Evolutionary conservation across 2,329 filamentous ascomycete species (phyloP), one percentile per base, ranked within the genome.

Genomic region (Trichoderma arundinaceum): DNA sequence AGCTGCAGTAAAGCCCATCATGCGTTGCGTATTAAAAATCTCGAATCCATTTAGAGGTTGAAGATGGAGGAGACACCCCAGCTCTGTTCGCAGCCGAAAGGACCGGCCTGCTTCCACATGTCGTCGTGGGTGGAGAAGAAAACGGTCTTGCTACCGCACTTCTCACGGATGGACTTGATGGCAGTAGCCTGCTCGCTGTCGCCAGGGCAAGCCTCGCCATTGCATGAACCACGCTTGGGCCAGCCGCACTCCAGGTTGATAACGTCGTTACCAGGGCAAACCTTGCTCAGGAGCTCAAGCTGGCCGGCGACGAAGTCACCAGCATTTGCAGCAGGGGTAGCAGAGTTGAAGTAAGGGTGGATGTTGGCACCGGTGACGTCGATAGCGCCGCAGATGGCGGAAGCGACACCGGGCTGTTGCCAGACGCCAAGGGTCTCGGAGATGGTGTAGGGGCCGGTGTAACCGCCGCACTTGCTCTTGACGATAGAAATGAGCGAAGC

Each of bases 171-270:
- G 66, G 86, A 86, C 69, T 84, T 76, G 76, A 98, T 88, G 72
- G 94, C 94, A 49, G 74, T 78, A 58, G 80, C 80, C 85, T 98
- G 94, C 81, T 94, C 82, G 1, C 75, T 48, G 5, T 71, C 57
- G 71, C 91, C 88, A 65, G 94, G 88, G 72, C 91, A 82, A 66
- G 93, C 93, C 19, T 75, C 75, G 67, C 92, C 92, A 80, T 95
- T 94, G 80, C 86, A 78, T 35, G 77, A 72, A 75, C 94, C 94
- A 7, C 76, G 71, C 62, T 82, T 88, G 70, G 94, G 94, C 93
- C 94, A 98, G 74, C 94, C 94, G 65, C 90, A 91, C 88, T 98
- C 94, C 72, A 96, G 84, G 81, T 94, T 92, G 83, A 92, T 88
- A 71, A 89, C 89, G 43, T 86, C 80, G 83, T 91, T 91, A 76